Evolutionary conservation across 352 stramenopile species (phyloP).

Genomic region (Phytopythium mirpurense): DNA sequence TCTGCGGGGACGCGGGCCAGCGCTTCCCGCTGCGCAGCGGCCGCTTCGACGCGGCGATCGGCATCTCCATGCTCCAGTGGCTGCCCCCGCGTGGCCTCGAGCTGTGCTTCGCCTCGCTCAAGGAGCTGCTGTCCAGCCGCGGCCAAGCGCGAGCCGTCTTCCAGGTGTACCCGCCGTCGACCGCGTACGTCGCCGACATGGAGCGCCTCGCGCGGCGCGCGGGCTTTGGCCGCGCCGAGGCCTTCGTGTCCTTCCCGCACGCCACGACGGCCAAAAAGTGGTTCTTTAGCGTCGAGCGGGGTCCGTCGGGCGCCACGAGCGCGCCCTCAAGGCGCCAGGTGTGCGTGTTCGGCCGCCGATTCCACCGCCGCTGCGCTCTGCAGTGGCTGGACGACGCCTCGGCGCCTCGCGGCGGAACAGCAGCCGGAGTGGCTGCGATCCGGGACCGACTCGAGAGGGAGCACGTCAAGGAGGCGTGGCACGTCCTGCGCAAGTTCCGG

Average conservation of each 20-base stretch:
- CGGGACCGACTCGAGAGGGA: constrained; percentile 47
- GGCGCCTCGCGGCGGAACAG: neutral
- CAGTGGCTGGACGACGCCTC: constrained; percentile 34
- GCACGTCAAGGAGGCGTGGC: constrained; percentile 66
- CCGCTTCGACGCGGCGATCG: constrained; percentile 45
- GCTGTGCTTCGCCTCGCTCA: constrained; percentile 53
- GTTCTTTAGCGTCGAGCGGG: constrained; percentile 43
- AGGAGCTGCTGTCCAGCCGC: constrained; percentile 19
- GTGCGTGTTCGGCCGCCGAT: constrained; percentile 61
- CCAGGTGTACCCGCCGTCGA: constrained; percentile 59
- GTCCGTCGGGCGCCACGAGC: neutral
- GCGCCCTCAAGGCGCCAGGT: constrained; percentile 10
- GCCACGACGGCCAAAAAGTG: constrained; percentile 67
- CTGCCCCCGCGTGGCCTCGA: constrained; percentile 49
- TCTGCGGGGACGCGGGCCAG: constrained; percentile 62
- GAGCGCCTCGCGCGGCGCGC: constrained; percentile 34
- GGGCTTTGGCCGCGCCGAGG: constrained; percentile 46
- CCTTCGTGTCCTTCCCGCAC: constrained; percentile 71
- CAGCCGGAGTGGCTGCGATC: constrained; percentile 8
- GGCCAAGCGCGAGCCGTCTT: constrained; percentile 34
- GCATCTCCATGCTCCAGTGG: constrained; percentile 85
- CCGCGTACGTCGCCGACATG: constrained; percentile 56
- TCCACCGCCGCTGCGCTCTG: constrained; percentile 48
- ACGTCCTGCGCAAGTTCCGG: constrained; percentile 65
- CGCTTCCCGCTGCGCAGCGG: constrained; percentile 42